These are phyloP conservation scores for Candida sithepensis DNA, from an alignment of 805 yeast genomes.

Conservation along the genomic window DNA sequence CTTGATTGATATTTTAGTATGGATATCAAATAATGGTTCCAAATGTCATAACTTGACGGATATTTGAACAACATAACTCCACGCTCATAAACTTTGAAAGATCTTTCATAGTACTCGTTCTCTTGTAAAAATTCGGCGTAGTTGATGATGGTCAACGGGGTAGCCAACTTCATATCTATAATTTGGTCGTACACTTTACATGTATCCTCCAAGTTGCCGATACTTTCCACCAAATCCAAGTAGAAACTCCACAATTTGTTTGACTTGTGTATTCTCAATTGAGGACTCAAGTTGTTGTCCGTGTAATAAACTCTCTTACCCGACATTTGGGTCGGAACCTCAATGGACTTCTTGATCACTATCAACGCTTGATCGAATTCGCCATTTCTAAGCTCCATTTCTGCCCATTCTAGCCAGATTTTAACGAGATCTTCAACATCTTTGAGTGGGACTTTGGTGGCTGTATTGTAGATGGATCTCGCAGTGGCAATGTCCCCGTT, in stretches of 20 bases:
- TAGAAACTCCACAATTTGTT: constrained; percentile 69
- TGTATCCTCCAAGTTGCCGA: constrained; percentile 39
- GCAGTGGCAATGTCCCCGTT: constrained; percentile 57
- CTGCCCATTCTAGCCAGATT: constrained; percentile 75
- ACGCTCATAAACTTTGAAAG: constrained; percentile 61
- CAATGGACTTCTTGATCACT: constrained; percentile 34
- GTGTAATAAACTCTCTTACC: constrained; percentile 25
- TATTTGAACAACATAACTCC: constrained; percentile 61
- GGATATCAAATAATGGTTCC: constrained; percentile 63
- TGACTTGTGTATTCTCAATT: constrained; percentile 56
- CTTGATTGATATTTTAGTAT: constrained; percentile 34
- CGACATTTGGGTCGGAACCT: constrained; percentile 15
- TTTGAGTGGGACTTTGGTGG: constrained; percentile 67
- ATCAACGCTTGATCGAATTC: constrained; percentile 38
- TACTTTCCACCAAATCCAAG: constrained; percentile 63
- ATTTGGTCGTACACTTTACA: constrained; percentile 48
- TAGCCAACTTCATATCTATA: constrained; percentile 59
- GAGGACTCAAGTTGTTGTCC: constrained; percentile 48
- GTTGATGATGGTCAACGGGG: constrained; percentile 62
- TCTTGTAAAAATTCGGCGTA: constrained; percentile 61
- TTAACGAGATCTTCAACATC: constrained; percentile 60
- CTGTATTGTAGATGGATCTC: constrained; percentile 56
- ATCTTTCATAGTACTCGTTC: constrained; percentile 41
- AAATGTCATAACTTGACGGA: constrained; percentile 63
- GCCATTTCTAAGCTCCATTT: constrained; percentile 50